Evolutionary conservation across 164 flowering plant species (phyloP).

Genomic region (Aristolochia fimbriata): DNA sequence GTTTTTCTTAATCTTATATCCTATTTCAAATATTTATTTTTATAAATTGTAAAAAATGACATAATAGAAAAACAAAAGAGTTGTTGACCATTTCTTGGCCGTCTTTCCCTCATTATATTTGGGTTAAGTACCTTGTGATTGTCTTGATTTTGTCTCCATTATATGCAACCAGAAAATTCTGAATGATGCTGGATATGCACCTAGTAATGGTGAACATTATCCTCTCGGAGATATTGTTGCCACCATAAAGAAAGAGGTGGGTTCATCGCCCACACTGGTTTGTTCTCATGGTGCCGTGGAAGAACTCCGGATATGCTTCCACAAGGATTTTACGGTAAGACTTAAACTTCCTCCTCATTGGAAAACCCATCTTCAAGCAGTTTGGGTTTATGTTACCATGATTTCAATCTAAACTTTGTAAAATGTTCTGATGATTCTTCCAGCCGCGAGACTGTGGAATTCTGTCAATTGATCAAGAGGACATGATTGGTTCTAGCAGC

Average conservation of each 20-base stretch:
- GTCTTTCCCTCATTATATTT: too few species aligned
- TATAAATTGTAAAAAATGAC: too few species aligned
- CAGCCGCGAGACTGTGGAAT: conserved; percentile 63
- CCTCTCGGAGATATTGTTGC: conserved; percentile 68
- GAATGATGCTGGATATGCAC: conserved; percentile 60
- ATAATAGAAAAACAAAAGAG: too few species aligned
- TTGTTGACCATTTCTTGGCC: too few species aligned
- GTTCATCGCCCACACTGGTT: conserved; percentile 42
- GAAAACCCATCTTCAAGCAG: not conserved
- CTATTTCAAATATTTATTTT: too few species aligned
- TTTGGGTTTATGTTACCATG: not conserved
- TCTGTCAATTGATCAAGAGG: conserved; percentile 13
- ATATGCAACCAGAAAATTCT: conserved; percentile 33
- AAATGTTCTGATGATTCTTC: conserved; percentile 9
- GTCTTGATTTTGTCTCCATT: not conserved
- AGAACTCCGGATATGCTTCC: conserved; percentile 74
- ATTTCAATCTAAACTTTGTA: conserved; percentile 2
- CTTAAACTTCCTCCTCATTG: not conserved
- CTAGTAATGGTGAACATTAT: conserved; percentile 50
- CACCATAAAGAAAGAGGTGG: conserved; percentile 71
- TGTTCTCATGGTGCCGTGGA: conserved; percentile 61
- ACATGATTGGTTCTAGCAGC: conserved; percentile 17
- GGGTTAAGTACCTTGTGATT: not conserved
- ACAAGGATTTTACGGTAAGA: conserved; percentile 72
- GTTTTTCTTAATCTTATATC: too few species aligned